Conservation (phyloP, 2,329 filamentous ascomycete species). For the Paraphoma sp. region DNA sequence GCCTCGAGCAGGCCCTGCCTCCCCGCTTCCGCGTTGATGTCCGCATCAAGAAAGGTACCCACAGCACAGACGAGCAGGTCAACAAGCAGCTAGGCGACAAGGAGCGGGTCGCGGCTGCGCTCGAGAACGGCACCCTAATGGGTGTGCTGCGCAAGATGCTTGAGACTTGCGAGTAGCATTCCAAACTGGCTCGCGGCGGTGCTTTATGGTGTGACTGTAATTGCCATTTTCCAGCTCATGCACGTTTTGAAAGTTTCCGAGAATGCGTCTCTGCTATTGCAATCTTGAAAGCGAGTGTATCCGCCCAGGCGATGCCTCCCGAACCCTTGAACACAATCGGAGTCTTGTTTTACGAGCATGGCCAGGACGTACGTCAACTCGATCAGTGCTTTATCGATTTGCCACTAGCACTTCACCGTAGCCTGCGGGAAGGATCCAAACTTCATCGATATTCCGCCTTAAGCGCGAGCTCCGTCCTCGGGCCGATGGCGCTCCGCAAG, state of each 20-base stretch:
- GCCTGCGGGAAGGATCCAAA: no score
- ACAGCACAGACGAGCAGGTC: conserved; percentile 91
- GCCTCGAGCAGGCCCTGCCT: conserved; percentile 88
- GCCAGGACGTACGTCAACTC: no score
- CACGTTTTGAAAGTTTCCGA: no score
- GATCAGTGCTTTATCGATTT: no score
- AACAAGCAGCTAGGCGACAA: conserved; percentile 98
- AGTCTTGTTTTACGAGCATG: no score
- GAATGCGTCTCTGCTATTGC: no score
- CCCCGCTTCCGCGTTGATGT: conserved; percentile 93
- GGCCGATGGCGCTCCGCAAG: not conserved
- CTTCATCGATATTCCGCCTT: no score
- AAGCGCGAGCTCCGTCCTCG: not conserved
- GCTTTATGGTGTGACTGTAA: not conserved
- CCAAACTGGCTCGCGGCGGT: not conserved
- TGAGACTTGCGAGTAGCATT: conserved; percentile 71
- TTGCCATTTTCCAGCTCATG: no score
- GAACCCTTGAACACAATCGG: no score
- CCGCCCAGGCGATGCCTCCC: no score
- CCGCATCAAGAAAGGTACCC: conserved; percentile 93
- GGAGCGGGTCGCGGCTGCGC: conserved; percentile 90
- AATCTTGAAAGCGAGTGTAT: no score
- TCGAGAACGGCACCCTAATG: conserved; percentile 92
- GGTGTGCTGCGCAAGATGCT: conserved; percentile 93
- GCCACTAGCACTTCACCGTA: no score